phyloP scores from a whole-genome alignment of 257 asterid genomes.

The Nicotiana knightiana region DNA sequence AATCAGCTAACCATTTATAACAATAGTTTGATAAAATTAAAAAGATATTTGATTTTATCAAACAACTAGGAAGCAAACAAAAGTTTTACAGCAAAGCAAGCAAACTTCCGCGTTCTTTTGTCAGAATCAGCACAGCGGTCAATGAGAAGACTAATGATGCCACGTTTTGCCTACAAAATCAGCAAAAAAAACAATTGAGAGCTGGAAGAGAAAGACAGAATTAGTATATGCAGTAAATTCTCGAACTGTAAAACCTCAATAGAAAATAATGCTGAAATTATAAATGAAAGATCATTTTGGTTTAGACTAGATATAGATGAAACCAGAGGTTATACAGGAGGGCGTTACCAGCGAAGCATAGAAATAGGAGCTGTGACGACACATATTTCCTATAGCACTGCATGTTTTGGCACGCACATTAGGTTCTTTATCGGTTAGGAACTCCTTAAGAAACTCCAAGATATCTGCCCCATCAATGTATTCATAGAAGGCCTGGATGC shows the following conservation, averaged over 20 bases:
- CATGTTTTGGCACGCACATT: slow-evolving; percentile 89
- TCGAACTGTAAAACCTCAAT: slow-evolving; percentile 2
- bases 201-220: not conserved
- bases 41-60: not conserved
- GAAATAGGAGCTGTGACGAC: slow-evolving; percentile 95
- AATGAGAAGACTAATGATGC: slow-evolving; percentile 55
- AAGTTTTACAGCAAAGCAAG: slow-evolving; percentile 87
- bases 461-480: slow-evolving; percentile 72
- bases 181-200: not conserved
- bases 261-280: slow-evolving; percentile 1
- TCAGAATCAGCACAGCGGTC: slow-evolving; percentile 93
- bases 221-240: not conserved
- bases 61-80: not conserved
- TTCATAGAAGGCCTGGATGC: slow-evolving; percentile 64
- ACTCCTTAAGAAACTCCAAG: slow-evolving; percentile 61
- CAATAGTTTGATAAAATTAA: not conserved
- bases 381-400: slow-evolving; percentile 95
- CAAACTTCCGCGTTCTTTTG: slow-evolving; percentile 86
- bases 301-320: not conserved
- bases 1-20: slow-evolving; percentile 15
- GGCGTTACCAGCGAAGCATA: slow-evolving; percentile 61
- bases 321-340: not conserved
- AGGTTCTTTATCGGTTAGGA: slow-evolving; percentile 80
- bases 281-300: not conserved
- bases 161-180: slow-evolving; percentile 58